Base-by-base conservation (phyloP, 2,329 filamentous ascomycete genomes). In the Drechmeria coniospora region DNA sequence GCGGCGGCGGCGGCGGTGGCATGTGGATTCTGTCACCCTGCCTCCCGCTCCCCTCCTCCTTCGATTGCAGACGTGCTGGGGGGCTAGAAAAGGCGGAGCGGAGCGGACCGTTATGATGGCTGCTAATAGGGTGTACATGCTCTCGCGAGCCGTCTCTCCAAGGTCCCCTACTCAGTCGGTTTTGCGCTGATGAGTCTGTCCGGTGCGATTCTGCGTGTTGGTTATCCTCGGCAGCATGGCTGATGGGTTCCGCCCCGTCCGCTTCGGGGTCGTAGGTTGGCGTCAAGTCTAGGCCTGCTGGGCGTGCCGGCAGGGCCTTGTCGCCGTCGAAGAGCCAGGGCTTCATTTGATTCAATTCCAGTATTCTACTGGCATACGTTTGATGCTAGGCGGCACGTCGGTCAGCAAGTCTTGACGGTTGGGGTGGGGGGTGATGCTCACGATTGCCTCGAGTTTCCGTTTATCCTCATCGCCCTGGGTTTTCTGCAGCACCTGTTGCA, bases 371-470 rank as follows among this genome's bases (percentile, higher is more conserved):
- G 28, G 78, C 83, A 50, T 98, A 98, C 2, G 87, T 94, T 38
- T 78, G 74, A 44, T 82, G 76, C 82, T 92, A 21, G 10, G 3
- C 11, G 11, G 6, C 13, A n/a, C n/a, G 10, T 10, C 12, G 7
- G 3, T 27, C 14, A 30, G 15, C 6, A 12, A 6, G 15, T 17
- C 8, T 15, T 11, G 18, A 8, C 8, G 8, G 18, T 14, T 8
- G n/a, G 9, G 15, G 5, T 1, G 4, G 9, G 15, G 9, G 19
- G 18, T 12, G 6, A 6, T 23, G 69, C 79, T 68, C 63, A 92
- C 82, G 59, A 98, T 95, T 27, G 83, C 80, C 46, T 94, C 83
- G 15, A 98, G 63, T 52, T 95, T 95, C 39, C 73, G 77, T 50
- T 77, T 75, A 45, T 98, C 90, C 29, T 93, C 84, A 19, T 86